These are phyloP conservation scores for Fraxinus excelsior DNA, from an alignment of 257 asterid genomes.

Conservation along the genomic window DNA sequence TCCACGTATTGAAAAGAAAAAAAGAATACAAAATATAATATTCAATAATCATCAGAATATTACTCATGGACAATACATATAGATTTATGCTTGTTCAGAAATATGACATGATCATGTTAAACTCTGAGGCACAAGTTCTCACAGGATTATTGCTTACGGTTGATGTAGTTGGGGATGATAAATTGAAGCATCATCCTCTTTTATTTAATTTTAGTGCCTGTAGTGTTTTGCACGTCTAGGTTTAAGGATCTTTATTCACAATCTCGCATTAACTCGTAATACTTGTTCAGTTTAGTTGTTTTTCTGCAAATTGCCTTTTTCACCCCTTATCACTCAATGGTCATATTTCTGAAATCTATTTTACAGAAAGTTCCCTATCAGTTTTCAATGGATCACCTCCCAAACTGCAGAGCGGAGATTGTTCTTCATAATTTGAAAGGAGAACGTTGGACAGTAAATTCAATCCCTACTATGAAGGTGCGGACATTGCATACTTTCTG, in stretches of 20 bases:
- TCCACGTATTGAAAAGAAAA: not conserved
- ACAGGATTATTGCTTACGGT: not conserved
- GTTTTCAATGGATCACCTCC: slow-evolving; percentile 81
- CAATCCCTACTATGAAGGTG: slow-evolving; percentile 80
- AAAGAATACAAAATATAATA: too few relatives aligned
- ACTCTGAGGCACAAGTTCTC: not conserved
- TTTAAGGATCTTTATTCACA: slow-evolving; percentile 5
- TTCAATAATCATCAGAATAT: not conserved
- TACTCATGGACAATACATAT: not conserved
- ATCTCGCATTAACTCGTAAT: not conserved
- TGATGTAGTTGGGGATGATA: not conserved
- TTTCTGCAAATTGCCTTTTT: slow-evolving; percentile 15
- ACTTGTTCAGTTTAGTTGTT: not conserved
- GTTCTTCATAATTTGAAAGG: slow-evolving; percentile 72
- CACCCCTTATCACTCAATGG: slow-evolving; percentile 24
- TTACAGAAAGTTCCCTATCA: slow-evolving; percentile 83
- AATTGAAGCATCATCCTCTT: not conserved
- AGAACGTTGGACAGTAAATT: slow-evolving; percentile 83
- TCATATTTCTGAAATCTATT: slow-evolving; percentile 20
- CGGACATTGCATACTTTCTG: slow-evolving; percentile 86
- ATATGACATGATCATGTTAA: too few relatives aligned
- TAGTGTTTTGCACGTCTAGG: not conserved
- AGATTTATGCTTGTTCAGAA: not conserved
- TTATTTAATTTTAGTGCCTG: not conserved
- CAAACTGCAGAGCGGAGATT: slow-evolving; percentile 70